phyloP scores from a whole-genome alignment of 352 stramenopile genomes.

The Discostella stelligera region DNA sequence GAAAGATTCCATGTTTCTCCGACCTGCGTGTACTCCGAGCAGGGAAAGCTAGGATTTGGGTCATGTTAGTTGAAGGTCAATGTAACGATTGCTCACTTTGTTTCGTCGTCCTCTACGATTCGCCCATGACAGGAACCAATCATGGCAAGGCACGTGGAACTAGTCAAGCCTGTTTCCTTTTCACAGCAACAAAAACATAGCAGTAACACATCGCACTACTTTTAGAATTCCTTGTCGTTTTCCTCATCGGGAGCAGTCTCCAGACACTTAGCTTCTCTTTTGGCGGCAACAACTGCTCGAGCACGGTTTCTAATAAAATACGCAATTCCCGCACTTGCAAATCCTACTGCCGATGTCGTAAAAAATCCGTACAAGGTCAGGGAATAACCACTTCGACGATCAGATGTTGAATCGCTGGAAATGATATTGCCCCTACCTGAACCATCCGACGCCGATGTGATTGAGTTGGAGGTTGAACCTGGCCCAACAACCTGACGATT shows the following conservation, averaged over 20 bases:
- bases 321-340: slow-evolving; percentile 38
- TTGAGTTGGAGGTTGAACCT: too few relatives aligned
- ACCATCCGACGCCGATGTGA: not conserved
- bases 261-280: slow-evolving; percentile 23
- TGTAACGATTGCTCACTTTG: too few relatives aligned
- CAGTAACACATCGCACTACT: too few relatives aligned
- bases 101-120: too few relatives aligned
- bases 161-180: too few relatives aligned
- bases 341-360: slow-evolving; percentile 41
- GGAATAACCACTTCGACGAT: slow-evolving; percentile 5
- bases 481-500: slow-evolving; percentile 2
- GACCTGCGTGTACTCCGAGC: too few relatives aligned
- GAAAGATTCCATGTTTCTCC: too few relatives aligned
- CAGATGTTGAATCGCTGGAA: not conserved
- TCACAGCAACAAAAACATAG: too few relatives aligned
- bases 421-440: not conserved
- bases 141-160: too few relatives aligned
- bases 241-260: not conserved
- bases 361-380: slow-evolving; percentile 39
- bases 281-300: slow-evolving; percentile 27
- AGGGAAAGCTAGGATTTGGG: too few relatives aligned
- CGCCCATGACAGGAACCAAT: too few relatives aligned
- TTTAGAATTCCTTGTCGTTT: not conserved
- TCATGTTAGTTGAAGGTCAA: too few relatives aligned
- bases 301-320: slow-evolving; percentile 48